phyloP scores from a whole-genome alignment of 2,329 filamentous ascomycete genomes.

The Geoglossum cookeanum region DNA sequence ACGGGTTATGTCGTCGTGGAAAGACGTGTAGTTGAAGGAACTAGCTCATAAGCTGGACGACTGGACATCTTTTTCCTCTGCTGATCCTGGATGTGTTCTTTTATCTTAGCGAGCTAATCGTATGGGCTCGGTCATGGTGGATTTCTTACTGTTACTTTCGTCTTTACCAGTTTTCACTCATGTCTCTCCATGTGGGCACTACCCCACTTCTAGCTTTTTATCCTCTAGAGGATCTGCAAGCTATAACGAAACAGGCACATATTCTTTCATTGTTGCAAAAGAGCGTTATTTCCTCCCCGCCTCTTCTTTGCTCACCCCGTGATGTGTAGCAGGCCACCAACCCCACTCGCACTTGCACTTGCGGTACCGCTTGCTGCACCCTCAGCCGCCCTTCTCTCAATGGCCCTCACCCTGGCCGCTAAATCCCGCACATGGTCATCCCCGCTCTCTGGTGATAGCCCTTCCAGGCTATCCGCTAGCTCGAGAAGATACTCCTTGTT shows the following conservation, averaged over 20 bases:
- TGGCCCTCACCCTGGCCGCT: constrained; percentile 46
- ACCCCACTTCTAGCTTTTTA: neutral
- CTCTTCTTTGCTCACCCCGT: constrained; percentile 39
- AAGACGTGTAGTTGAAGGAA: neutral
- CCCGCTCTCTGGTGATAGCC: constrained; percentile 53
- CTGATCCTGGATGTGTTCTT: constrained; percentile 1
- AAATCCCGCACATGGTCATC: constrained; percentile 77
- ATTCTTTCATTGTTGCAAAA: neutral
- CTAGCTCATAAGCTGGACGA: neutral
- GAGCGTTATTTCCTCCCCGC: constrained; percentile 25
- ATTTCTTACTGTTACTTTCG: neutral
- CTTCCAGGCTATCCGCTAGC: constrained; percentile 55
- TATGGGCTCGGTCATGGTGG: neutral
- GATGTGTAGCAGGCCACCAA: neutral
- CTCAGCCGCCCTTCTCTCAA: constrained; percentile 26
- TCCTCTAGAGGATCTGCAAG: neutral
- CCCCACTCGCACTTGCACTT: constrained; percentile 5
- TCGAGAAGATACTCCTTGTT: constrained; percentile 80
- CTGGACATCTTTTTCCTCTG: neutral
- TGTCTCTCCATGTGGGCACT: neutral
- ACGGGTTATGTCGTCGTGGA: neutral
- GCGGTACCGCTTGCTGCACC: neutral
- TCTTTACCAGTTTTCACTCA: neutral
- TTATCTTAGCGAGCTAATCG: constrained; percentile 1
- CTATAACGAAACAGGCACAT: neutral